phyloP scores from a whole-genome alignment of 1,284 basidiomycete species.

The Microbotryum intermedium region DNA sequence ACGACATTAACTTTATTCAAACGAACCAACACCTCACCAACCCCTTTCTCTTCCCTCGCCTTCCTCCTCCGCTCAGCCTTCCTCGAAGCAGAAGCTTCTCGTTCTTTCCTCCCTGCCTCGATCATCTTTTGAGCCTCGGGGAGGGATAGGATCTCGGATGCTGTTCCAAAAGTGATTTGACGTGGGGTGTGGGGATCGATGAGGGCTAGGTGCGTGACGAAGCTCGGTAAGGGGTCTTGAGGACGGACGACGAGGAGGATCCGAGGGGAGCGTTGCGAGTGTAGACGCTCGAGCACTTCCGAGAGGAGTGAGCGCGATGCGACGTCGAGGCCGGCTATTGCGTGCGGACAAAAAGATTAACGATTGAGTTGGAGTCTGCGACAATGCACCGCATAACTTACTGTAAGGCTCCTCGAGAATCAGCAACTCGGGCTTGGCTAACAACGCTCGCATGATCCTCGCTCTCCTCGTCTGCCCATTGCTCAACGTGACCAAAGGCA shows the following conservation, averaged over 20 bases:
- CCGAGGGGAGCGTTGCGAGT: conserved; percentile 43
- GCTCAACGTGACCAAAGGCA: conserved; percentile 72
- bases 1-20: conserved; percentile 61
- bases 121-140: neutral
- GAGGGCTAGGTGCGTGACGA: conserved; percentile 69
- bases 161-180: conserved; percentile 46
- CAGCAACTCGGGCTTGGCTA: conserved; percentile 60
- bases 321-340: conserved; percentile 63
- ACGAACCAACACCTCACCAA: conserved; percentile 44
- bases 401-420: conserved; percentile 69
- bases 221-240: conserved; percentile 71
- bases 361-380: neutral
- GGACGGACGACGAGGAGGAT: conserved; percentile 71
- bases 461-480: conserved; percentile 88
- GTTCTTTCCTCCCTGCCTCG: conserved; percentile 17
- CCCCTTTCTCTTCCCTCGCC: conserved; percentile 10
- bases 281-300: conserved; percentile 53
- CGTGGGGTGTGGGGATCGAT: conserved; percentile 29
- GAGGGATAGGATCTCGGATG: conserved; percentile 40
- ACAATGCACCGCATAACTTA: conserved; percentile 47
- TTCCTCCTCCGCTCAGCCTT: neutral
- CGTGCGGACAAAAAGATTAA: neutral
- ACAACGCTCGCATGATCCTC: conserved; percentile 67
- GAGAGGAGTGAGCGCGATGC: conserved; percentile 48
- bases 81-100: conserved; percentile 4